A percentile compares a stretch with the other conserved stretches of the same genome.
These are phyloP conservation scores for Fusarium guadeloupense DNA, from an alignment of 2,329 filamentous ascomycete species.

Conservation along the genomic window DNA sequence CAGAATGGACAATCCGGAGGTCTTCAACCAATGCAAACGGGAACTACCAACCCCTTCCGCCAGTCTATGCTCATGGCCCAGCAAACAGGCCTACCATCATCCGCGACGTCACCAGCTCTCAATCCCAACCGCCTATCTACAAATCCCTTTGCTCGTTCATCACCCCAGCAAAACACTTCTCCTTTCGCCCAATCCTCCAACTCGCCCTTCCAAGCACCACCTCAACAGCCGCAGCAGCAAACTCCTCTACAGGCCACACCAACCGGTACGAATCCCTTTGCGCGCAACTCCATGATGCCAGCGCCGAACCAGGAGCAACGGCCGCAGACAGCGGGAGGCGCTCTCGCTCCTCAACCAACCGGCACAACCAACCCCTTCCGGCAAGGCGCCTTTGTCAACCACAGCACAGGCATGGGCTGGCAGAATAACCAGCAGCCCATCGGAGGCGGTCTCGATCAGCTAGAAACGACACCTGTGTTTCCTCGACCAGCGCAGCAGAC, in stretches of 20 bases:
- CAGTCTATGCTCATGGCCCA: slow-evolving; percentile 81
- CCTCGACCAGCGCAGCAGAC: slow-evolving; percentile 76
- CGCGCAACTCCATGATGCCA: slow-evolving; percentile 52
- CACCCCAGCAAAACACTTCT: slow-evolving; percentile 54
- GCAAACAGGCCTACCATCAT: slow-evolving; percentile 61
- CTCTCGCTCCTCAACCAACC: slow-evolving; percentile 78
- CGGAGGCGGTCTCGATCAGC: slow-evolving; percentile 80
- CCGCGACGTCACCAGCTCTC: slow-evolving; percentile 53
- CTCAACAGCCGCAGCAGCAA: slow-evolving; percentile 45
- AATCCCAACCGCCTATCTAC: slow-evolving; percentile 72
- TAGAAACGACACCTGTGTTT: slow-evolving; percentile 85
- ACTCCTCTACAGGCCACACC: slow-evolving; percentile 58
- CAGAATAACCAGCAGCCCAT: slow-evolving; percentile 81
- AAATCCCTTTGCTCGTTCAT: slow-evolving; percentile 84
- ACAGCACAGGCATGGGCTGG: slow-evolving; percentile 88
- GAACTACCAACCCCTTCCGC: slow-evolving; percentile 89
- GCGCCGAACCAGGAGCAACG: slow-evolving; percentile 51
- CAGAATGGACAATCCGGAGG: slow-evolving; percentile 37
- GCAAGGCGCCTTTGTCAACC: slow-evolving; percentile 89
- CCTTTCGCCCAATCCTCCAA: slow-evolving; percentile 48
- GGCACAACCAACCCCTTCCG: slow-evolving; percentile 95
- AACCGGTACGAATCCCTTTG: slow-evolving; percentile 70
- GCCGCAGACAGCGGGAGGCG: slow-evolving; percentile 57
- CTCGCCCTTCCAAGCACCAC: slow-evolving; percentile 58
- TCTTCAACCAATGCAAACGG: slow-evolving; percentile 44